phyloP scores from a whole-genome alignment of 2,329 filamentous ascomycete species.

The Penicillium griseofulvum region DNA sequence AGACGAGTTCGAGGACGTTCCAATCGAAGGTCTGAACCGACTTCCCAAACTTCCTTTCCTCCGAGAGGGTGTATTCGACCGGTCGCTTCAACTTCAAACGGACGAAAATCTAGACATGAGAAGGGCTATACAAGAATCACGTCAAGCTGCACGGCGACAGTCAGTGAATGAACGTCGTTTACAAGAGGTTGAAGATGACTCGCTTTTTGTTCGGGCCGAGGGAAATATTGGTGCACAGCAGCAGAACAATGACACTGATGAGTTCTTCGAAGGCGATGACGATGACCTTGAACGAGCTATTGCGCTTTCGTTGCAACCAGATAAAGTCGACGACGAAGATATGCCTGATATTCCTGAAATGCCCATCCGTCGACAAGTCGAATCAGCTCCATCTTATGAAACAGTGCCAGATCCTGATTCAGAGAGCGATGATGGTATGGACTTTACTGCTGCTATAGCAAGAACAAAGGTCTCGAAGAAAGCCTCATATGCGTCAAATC shows the following conservation, averaged over 20 bases:
- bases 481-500: conserved; percentile 39
- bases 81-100: conserved; percentile 32
- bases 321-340: conserved; percentile 43
- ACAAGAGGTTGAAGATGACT: conserved; percentile 46
- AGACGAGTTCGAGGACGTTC: conserved; percentile 86
- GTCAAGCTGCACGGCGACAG: conserved; percentile 9
- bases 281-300: conserved; percentile 80
- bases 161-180: not conserved
- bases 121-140: conserved; percentile 48
- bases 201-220: conserved; percentile 56
- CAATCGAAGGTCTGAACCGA: conserved; percentile 83
- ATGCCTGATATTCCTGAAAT: conserved; percentile 39
- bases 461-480: conserved; percentile 65
- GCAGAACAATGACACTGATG: conserved; percentile 43
- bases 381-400: conserved; percentile 34
- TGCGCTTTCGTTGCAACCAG: conserved; percentile 69
- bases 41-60: conserved; percentile 62
- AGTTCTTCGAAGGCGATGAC: conserved; percentile 64
- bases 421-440: conserved; percentile 70
- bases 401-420: conserved; percentile 31
- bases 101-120: conserved; percentile 44
- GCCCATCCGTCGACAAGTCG: conserved; percentile 46
- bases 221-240: conserved; percentile 33
- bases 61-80: conserved; percentile 37
- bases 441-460: conserved; percentile 72